A percentile compares a stretch with the other conserved stretches of the same genome.
phyloP scores from a whole-genome alignment of 495 filamentous ascomycete genomes.

The Cladorrhinum samala region DNA sequence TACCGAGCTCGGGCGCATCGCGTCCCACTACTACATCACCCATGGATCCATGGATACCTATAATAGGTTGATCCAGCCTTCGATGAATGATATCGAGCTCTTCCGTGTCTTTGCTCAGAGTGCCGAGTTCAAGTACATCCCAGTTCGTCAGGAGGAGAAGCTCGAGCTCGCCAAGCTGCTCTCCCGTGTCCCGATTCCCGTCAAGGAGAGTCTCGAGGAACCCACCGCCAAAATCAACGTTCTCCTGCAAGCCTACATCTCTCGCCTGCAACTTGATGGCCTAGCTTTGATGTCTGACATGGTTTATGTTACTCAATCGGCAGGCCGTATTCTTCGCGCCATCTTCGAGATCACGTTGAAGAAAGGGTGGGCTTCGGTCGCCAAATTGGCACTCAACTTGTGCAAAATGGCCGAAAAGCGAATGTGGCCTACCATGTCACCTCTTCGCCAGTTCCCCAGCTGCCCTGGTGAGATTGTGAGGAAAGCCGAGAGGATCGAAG shows the following conservation, averaged over 20 bases:
- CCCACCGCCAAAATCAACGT: slow-evolving; percentile 98
- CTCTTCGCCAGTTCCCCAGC: slow-evolving; percentile 79
- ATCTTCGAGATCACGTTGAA: slow-evolving; percentile 95
- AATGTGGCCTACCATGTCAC: slow-evolving; percentile 99
- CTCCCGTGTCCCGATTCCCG: slow-evolving; percentile 83
- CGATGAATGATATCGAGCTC: slow-evolving; percentile 83
- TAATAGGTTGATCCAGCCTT: slow-evolving; percentile 90
- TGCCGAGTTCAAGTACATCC: slow-evolving; percentile 98
- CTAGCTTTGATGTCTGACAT: slow-evolving; percentile 96
- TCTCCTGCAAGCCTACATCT: slow-evolving; percentile 95
- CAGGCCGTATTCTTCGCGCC: slow-evolving; percentile 89
- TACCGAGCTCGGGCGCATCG: slow-evolving; percentile 90
- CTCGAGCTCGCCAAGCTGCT: slow-evolving; percentile 90
- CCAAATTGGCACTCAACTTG: slow-evolving; percentile 85
- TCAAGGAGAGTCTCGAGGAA: slow-evolving; percentile 96
- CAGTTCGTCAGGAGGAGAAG: slow-evolving; percentile 95
- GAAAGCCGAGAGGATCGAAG: slow-evolving; percentile 91
- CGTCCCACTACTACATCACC: slow-evolving; percentile 97
- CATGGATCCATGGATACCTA: slow-evolving; percentile 95
- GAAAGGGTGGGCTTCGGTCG: slow-evolving; percentile 92
- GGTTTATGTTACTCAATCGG: slow-evolving; percentile 97
- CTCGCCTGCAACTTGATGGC: slow-evolving; percentile 86
- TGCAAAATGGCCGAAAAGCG: slow-evolving; percentile 99
- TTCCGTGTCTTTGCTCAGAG: slow-evolving; percentile 98
- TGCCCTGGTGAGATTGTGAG: slow-evolving; percentile 80